Base-by-base conservation (phyloP, 1,284 basidiomycete genomes). In the Irpex rosettiformis region DNA sequence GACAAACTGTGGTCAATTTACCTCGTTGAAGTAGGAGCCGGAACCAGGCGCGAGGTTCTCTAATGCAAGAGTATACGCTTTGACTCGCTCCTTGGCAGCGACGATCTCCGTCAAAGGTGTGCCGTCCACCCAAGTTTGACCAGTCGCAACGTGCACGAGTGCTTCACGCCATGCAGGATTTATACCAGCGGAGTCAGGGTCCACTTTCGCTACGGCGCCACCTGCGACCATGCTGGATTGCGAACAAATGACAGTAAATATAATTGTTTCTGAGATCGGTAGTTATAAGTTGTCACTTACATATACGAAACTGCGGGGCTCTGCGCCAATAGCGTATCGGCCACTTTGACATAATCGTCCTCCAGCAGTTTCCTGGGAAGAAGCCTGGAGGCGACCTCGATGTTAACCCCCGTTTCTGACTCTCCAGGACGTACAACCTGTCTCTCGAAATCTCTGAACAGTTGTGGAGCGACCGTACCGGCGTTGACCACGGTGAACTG, bases 91-190 rank as follows among this genome's bases (percentile, higher is more conserved):
- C 3, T 69, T 69, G n/a, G 62, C 47, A 18, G 53, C 62, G 1
- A 66, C 33, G 10, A 79, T 73, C 0, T 66, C 67, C 0, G 61
- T 54, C 3, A 60, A 53, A 0, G 71, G 59, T 1, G 69, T 47
- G 4, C 69, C 69, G 24, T 77, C 74, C 0, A 62, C 55, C 78
- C 78, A 79, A 4, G 10, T 29, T 45, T 22, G 21, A 3, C 57
- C 65, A 16, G 67, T 60, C 7, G 65, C 40, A 8, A 67, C 58
- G 52, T 75, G 67, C 5, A 69, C 64, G 24, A 79, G 45, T 2
- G 75, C 72, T 7, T 71, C 67, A 3, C 79, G 69, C 78, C 78
- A 80, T 3, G 72, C 73, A 4, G 78, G 78, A 61, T 78, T 75
- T 21, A 79, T 57, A 10, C 76, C 77, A 7, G 69, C 70, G 2